A percentile compares a stretch with the other conserved stretches of the same genome.
Conservation (phyloP, 805 yeast species). For the Hanseniaspora lachancei region DNA sequence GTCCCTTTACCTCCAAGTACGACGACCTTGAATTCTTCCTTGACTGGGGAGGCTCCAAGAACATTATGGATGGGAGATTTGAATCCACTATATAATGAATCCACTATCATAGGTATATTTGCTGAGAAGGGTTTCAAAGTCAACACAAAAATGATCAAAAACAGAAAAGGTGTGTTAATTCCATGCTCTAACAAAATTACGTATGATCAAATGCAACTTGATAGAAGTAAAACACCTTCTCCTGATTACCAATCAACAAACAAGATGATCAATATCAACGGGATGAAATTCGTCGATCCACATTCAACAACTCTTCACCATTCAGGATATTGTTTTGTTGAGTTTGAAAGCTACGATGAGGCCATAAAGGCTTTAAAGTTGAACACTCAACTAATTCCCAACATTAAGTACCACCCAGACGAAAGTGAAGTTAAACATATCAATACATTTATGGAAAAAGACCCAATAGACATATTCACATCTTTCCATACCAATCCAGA, state of each 20-base stretch:
- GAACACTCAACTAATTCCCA: slow-evolving; percentile 56
- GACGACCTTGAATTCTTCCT: slow-evolving; percentile 34
- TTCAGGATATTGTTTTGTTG: slow-evolving; percentile 68
- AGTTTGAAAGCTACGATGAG: slow-evolving; percentile 53
- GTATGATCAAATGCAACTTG: neutral
- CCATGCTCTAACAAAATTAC: slow-evolving; percentile 22
- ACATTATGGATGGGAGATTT: slow-evolving; percentile 85
- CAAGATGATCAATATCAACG: slow-evolving; percentile 22
- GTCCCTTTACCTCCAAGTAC: slow-evolving; percentile 44
- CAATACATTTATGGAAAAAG: neutral
- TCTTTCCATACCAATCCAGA: slow-evolving; percentile 23
- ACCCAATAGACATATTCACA: neutral
- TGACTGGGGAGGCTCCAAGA: slow-evolving; percentile 37
- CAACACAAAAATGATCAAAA: slow-evolving; percentile 52
- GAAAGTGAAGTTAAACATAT: neutral
- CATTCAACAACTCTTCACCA: slow-evolving; percentile 27
- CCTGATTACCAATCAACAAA: neutral
- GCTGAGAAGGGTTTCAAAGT: slow-evolving; percentile 42
- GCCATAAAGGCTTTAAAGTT: slow-evolving; percentile 56
- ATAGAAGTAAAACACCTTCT: slow-evolving; percentile 6
- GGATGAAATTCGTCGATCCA: slow-evolving; percentile 25
- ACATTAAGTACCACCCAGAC: slow-evolving; percentile 23
- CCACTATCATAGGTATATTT: slow-evolving; percentile 48
- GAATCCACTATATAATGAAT: slow-evolving; percentile 68
- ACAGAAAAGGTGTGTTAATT: slow-evolving; percentile 28